Percentiles rank a stretch among this genome's conserved stretches.
Conservation (phyloP, 2,329 filamentous ascomycete species). For the Trichoderma atrobrunneum region DNA sequence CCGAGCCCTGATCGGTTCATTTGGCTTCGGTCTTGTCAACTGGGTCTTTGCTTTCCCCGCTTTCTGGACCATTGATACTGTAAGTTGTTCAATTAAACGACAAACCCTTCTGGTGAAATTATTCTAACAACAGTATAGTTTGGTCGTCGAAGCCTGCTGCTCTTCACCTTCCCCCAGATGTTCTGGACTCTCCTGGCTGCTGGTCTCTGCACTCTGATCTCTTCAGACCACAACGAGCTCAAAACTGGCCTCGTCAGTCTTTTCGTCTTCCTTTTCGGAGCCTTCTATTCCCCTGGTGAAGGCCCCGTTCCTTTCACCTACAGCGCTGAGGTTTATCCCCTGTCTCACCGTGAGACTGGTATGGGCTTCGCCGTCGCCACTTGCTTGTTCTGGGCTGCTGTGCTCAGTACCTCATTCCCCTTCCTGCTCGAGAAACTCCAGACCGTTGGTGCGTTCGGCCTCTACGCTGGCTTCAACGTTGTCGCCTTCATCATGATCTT, state of each 20-base stretch:
- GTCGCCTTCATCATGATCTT: conserved; percentile 56
- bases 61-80: conserved; percentile 63
- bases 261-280: conserved; percentile 62
- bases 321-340: conserved; percentile 61
- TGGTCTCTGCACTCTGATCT: conserved; percentile 39
- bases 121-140: conserved; percentile 35
- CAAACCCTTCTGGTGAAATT: background rate
- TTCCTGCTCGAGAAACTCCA: conserved; percentile 40
- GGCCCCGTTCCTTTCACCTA: conserved; percentile 62
- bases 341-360: conserved; percentile 61
- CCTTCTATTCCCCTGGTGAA: conserved; percentile 64
- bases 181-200: conserved; percentile 52
- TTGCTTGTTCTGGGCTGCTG: conserved; percentile 52
- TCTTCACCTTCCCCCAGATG: conserved; percentile 68
- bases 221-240: conserved; percentile 35
- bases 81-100: conserved; percentile 15
- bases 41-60: conserved; percentile 67
- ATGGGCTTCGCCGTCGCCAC: conserved; percentile 64
- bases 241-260: conserved; percentile 56
- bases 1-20: conserved; percentile 49
- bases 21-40: conserved; percentile 55
- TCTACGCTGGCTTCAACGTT: conserved; percentile 56
- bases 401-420: conserved; percentile 52
- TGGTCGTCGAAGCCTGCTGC: conserved; percentile 58
- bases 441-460: conserved; percentile 41